Conservation (phyloP, 345 rosid species). For the Moricandia moricandioides region DNA sequence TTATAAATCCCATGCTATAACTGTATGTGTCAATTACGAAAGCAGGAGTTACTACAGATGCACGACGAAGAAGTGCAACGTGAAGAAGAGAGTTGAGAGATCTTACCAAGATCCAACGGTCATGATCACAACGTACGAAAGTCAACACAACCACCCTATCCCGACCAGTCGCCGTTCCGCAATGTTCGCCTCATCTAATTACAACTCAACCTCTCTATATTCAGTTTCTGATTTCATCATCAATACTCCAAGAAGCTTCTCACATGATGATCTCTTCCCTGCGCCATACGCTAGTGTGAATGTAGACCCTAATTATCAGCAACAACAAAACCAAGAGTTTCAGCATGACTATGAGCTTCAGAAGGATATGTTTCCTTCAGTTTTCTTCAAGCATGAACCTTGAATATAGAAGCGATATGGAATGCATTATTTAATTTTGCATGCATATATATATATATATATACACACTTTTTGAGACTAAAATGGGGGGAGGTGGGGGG, state of each 20-base stretch:
- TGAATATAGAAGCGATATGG: conserved; percentile 15
- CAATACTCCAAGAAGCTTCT: conserved; percentile 39
- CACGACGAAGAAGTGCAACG: conserved; percentile 83
- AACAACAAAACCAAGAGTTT: conserved; percentile 28
- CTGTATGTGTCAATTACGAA: neutral
- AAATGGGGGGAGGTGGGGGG: too few relatives aligned
- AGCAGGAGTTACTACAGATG: conserved; percentile 87
- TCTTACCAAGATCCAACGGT: conserved; percentile 79
- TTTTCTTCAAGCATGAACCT: conserved; percentile 59
- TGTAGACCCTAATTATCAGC: conserved; percentile 36
- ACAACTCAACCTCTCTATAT: neutral
- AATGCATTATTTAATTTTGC: conserved; percentile 17
- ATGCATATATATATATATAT: conserved; percentile 10
- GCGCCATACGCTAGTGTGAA: conserved; percentile 23
- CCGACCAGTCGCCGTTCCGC: conserved; percentile 57
- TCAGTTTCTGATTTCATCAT: conserved; percentile 23
- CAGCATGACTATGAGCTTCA: conserved; percentile 65
- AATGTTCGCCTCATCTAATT: conserved; percentile 34
- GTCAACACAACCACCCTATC: conserved; percentile 78
- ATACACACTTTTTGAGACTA: neutral
- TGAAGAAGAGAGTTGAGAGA: conserved; percentile 86
- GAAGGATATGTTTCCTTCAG: conserved; percentile 75
- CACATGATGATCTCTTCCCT: conserved; percentile 40
- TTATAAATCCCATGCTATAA: conserved; percentile 18
- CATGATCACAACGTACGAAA: conserved; percentile 87